Base-by-base conservation (phyloP, 2,329 filamentous ascomycete genomes). In the Sphaerostilbella broomeana region DNA sequence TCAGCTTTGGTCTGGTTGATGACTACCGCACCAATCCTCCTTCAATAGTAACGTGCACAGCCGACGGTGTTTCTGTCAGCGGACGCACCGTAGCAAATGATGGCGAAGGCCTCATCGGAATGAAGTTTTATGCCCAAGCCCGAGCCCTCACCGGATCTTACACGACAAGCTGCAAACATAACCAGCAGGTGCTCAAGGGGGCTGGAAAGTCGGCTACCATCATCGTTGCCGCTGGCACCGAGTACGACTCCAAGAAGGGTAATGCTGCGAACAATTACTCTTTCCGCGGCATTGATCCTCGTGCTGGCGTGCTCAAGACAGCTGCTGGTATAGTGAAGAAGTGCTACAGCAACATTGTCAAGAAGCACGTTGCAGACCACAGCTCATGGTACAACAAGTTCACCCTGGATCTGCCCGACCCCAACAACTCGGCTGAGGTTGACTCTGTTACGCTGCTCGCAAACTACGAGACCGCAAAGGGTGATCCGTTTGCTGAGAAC, bases 401-500 rank as follows among this genome's bases (percentile, higher is more conserved):
- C 48, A 50, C 50, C 0, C 53, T 75, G 2, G 51, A 61, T 2
- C 58, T 75, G 0, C 69, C 70, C 0, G 70, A 75, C 37, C 53
- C 61, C 1, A 48, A 59, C 5, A 49, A 51, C 10, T 73, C 72
- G 0, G 52, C 59, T 2, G 48, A 49, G 0, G 47, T 59, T 5
- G 65, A 70, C 39, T 69, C 65, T 0, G 47, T 53, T 10, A 22
- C 19, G 6, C 4, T 44, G 13, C 12, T 44, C 11, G 28, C 42
- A 7, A 43, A 21, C 37, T 46, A 45, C 20, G 9, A 16, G 13
- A 42, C 40, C 3, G 19, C 49, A 11, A 52, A 47, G 1, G 64
- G 69, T 1, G 68, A 77, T 38, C 72, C 73, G 0, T 76, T 65
- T 26, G 54, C 79, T 2, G 71, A 77, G 35, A 62, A 59, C 3